Base-by-base conservation (phyloP, 768 basidiomycete species). In the Mycena albidolilacea region DNA sequence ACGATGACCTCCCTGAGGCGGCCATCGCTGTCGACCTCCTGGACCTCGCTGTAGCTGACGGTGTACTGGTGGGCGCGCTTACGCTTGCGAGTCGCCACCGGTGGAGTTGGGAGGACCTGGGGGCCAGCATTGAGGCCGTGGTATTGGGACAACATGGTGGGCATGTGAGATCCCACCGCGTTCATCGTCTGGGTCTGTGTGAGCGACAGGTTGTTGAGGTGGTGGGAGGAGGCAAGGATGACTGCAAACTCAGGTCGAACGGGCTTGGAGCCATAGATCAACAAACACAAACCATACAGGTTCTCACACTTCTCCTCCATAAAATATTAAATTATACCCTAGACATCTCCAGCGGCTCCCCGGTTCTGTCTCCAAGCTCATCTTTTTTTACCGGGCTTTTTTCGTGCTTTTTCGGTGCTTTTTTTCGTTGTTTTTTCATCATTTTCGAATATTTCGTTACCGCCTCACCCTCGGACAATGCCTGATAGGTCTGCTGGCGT, bases 21-120 rank as follows among this genome's bases (percentile, higher is more conserved):
- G 72, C 95, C 95, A 61, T 92, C 86, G 77, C 86, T 87, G 83
- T 96, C 95, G 80, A 95, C 88, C 84, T 96, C 95, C 78, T 95
- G 91, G 50, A 95, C 93, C 81, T 96, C 94, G 80, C 92, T 94
- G 86, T 95, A 96, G 85, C 89, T 92, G 82, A 96, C 92, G 30
- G 91, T 92, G 81, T 89, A 93, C 78, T 94, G 92, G 78, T 92
- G 91, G 39, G 91, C 88, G 80, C 94, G 90, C 85, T 95, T 95
- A 76, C 94, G 91, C 84, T 95, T 95, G 86, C 94, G 91, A 75
- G 91, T 90, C 59, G 89, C 84, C 75, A 92, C 85, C 57, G 92
- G 90, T 69, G 94, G 92, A 54, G 93, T 93, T 70, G 90, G 89
- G 83, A 93, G 89, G 77, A 88, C 87, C 78, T 91, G 91, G 80